A percentile compares a stretch with the other conserved stretches of the same genome.
Evolutionary conservation across 2,329 filamentous ascomycete genomes (phyloP).

Genomic region (Ampelomyces quisqualis): DNA sequence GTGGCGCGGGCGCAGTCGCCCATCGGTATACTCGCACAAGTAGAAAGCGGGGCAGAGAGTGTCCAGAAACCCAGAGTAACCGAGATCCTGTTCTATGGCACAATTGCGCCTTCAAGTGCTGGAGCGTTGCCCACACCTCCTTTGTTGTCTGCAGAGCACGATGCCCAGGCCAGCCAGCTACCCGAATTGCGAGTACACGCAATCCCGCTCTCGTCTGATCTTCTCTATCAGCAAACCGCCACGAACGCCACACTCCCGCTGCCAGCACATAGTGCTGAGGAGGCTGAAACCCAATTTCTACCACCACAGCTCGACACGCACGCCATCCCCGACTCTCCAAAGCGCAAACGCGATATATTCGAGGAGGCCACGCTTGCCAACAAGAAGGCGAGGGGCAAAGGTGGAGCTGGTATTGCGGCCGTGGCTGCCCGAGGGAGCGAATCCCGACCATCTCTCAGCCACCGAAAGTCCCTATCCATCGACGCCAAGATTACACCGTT

Average conservation of each 20-base stretch:
- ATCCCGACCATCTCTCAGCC: slow-evolving; percentile 26
- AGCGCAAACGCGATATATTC: slow-evolving; percentile 50
- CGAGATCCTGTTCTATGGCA: slow-evolving; percentile 51
- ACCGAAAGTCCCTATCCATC: slow-evolving; percentile 38
- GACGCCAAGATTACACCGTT: slow-evolving; percentile 24
- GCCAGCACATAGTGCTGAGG: slow-evolving; percentile 2
- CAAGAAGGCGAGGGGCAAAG: slow-evolving; percentile 46
- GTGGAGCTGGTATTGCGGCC: slow-evolving; percentile 48
- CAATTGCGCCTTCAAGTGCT: slow-evolving; percentile 22
- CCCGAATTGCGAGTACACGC: slow-evolving; percentile 44
- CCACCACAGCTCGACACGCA: slow-evolving; percentile 28
- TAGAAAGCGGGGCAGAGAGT: slow-evolving; percentile 11
- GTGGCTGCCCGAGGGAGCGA: slow-evolving; percentile 42
- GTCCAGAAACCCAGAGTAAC: slow-evolving; percentile 33
- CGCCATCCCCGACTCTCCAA: slow-evolving; percentile 32
- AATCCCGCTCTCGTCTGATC: slow-evolving; percentile 48
- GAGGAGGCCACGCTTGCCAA: slow-evolving; percentile 50
- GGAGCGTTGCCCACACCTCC: slow-evolving; percentile 37
- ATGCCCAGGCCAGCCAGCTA: slow-evolving; percentile 10
- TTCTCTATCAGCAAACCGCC: slow-evolving; percentile 25
- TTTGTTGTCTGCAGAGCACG: slow-evolving; percentile 28
- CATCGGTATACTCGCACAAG: slow-evolving; percentile 43
- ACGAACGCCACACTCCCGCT: slow-evolving; percentile 10
- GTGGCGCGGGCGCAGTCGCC: slow-evolving; percentile 41
- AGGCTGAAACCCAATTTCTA: slow-evolving; percentile 38